A percentile compares a stretch with the other conserved stretches of the same genome.
These are phyloP conservation scores for Danielia reshetovae DNA, from an alignment of 805 yeast species.

Conservation along the genomic window DNA sequence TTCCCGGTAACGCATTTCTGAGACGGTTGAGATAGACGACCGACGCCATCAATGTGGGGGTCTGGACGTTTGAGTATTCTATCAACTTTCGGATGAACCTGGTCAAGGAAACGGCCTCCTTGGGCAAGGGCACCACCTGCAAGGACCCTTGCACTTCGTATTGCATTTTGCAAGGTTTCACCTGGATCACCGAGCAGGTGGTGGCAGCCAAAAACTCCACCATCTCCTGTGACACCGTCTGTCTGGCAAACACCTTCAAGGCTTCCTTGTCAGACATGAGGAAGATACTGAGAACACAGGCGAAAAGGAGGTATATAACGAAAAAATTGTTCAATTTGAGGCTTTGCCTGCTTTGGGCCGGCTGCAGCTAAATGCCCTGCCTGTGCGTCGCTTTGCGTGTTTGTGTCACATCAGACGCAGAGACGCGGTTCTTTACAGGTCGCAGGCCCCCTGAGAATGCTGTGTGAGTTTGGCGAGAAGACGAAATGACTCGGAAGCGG, in stretches of 20 bases:
- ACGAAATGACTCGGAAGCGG: no score
- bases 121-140: slow-evolving; percentile 25
- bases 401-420: no score
- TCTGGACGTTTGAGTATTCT: slow-evolving; percentile 83
- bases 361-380: no score
- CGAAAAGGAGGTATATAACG: no score
- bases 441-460: no score
- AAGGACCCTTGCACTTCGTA: slow-evolving; percentile 23
- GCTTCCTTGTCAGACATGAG: slow-evolving; percentile 40
- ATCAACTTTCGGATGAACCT: slow-evolving; percentile 71
- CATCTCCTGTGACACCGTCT: slow-evolving; percentile 57
- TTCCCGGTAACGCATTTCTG: slow-evolving; percentile 73
- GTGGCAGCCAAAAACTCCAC: slow-evolving; percentile 54
- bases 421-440: no score
- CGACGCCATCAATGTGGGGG: slow-evolving; percentile 92
- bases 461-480: no score
- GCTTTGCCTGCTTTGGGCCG: no score
- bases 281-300: no score
- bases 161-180: slow-evolving; percentile 23
- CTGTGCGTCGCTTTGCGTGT: no score
- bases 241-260: slow-evolving; percentile 49
- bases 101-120: slow-evolving; percentile 33
- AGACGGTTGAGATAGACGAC: slow-evolving; percentile 78
- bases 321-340: no score
- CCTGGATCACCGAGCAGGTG: slow-evolving; percentile 53